These are phyloP conservation scores for Candida maltosa DNA, from an alignment of 805 yeast genomes.

Conservation along the genomic window DNA sequence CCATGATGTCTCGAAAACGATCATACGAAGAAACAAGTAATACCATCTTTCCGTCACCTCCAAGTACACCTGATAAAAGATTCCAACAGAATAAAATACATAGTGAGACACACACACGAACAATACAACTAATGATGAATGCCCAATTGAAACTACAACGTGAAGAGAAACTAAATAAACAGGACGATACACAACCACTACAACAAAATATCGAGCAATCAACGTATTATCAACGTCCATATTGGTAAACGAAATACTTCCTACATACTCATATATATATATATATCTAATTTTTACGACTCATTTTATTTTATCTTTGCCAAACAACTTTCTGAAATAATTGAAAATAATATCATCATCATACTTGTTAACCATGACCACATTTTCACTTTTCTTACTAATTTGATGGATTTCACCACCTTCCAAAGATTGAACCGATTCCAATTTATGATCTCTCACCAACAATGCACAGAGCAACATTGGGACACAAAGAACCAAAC, in stretches of 20 bases:
- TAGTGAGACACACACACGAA: slow-evolving; percentile 25
- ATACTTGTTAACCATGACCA: slow-evolving; percentile 6
- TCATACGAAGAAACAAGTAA: too few relatives aligned
- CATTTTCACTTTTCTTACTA: slow-evolving; percentile 1
- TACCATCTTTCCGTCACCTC: too few relatives aligned
- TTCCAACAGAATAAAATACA: slow-evolving; percentile 25
- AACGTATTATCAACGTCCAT: slow-evolving; percentile 7
- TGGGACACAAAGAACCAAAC: slow-evolving; percentile 48
- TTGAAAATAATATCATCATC: slow-evolving; percentile 6
- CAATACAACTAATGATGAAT: slow-evolving; percentile 29
- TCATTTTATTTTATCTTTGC: too few relatives aligned
- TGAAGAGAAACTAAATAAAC: slow-evolving; percentile 4
- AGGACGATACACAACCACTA: neutral
- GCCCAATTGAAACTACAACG: slow-evolving; percentile 17
- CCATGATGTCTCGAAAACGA: too few relatives aligned
- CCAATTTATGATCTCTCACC: slow-evolving; percentile 46
- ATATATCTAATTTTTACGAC: neutral
- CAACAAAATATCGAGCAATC: slow-evolving; percentile 2
- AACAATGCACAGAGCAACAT: slow-evolving; percentile 30
- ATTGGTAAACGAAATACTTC: slow-evolving; percentile 4
- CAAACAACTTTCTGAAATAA: too few relatives aligned
- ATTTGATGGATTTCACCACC: neutral
- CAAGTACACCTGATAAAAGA: slow-evolving; percentile 12
- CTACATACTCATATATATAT: neutral
- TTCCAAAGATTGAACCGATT: slow-evolving; percentile 26